A percentile compares a stretch with the other conserved stretches of the same genome.
phyloP scores from a whole-genome alignment of 2,329 filamentous ascomycete genomes.

The Macrophomina tecta region DNA sequence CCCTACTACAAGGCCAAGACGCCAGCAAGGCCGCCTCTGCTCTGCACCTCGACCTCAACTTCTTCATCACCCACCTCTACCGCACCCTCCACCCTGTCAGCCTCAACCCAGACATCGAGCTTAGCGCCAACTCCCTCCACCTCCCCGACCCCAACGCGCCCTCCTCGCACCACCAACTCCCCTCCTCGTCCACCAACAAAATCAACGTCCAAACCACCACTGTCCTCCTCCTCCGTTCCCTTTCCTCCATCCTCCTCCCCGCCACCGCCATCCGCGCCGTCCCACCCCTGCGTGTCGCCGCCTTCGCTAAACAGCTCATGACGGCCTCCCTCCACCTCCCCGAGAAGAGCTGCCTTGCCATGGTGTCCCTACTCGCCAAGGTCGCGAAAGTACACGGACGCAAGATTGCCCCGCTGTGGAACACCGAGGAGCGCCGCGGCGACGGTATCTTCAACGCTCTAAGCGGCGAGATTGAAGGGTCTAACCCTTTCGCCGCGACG shows the following conservation, averaged over 20 bases:
- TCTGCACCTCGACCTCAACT: slow-evolving; percentile 88
- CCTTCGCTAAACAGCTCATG: slow-evolving; percentile 91
- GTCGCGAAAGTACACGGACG: slow-evolving; percentile 81
- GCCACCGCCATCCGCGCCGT: slow-evolving; percentile 73
- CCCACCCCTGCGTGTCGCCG: slow-evolving; percentile 83
- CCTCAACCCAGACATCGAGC: slow-evolving; percentile 84
- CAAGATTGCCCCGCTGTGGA: slow-evolving; percentile 87
- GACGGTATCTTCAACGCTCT: slow-evolving; percentile 84
- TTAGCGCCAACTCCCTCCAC: slow-evolving; percentile 74
- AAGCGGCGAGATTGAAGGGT: slow-evolving; percentile 70
- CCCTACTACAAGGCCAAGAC: slow-evolving; percentile 94
- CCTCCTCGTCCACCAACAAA: slow-evolving; percentile 62
- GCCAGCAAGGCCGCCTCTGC: slow-evolving; percentile 80
- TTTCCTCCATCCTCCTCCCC: slow-evolving; percentile 82
- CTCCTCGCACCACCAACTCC: slow-evolving; percentile 36
- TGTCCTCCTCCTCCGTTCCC: slow-evolving; percentile 84
- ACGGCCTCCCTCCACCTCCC: slow-evolving; percentile 82
- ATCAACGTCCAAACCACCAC: slow-evolving; percentile 96
- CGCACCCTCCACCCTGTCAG: slow-evolving; percentile 79
- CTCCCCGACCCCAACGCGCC: slow-evolving; percentile 67
- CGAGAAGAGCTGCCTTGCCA: slow-evolving; percentile 84
- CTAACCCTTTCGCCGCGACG: slow-evolving; percentile 88
- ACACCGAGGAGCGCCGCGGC: slow-evolving; percentile 90
- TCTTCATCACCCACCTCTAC: slow-evolving; percentile 95
- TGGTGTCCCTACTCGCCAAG: slow-evolving; percentile 77